phyloP scores from a whole-genome alignment of 345 rosid species.

The Eucalyptus cloeziana region DNA sequence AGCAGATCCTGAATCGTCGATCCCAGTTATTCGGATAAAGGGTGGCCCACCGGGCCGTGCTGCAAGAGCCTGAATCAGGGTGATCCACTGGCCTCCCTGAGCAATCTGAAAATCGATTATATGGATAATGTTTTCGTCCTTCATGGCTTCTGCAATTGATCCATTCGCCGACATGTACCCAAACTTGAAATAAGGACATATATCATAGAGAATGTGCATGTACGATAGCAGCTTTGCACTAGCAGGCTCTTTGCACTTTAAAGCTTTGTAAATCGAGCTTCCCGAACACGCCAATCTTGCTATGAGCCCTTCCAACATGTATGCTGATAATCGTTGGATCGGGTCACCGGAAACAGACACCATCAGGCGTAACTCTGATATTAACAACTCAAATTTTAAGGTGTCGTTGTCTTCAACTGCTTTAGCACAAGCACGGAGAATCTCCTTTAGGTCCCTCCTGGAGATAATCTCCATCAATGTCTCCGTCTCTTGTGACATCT shows the following conservation, averaged over 20 bases:
- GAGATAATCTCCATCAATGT: constrained; percentile 47
- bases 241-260: constrained; percentile 82
- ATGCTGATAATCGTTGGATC: constrained; percentile 77
- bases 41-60: constrained; percentile 89
- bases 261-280: constrained; percentile 68
- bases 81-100: constrained; percentile 92
- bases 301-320: constrained; percentile 83
- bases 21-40: constrained; percentile 63
- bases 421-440: constrained; percentile 69
- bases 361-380: constrained; percentile 51
- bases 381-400: constrained; percentile 40
- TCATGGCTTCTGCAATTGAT: constrained; percentile 92
- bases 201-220: constrained; percentile 80
- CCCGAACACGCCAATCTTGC: constrained; percentile 78
- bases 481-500: constrained; percentile 14
- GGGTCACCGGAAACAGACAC: constrained; percentile 96
- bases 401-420: constrained; percentile 49
- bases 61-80: constrained; percentile 85
- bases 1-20: constrained; percentile 75
- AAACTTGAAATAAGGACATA: constrained; percentile 94
- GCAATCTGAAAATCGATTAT: constrained; percentile 80
- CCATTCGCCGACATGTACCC: constrained; percentile 94
- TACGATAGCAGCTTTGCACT: constrained; percentile 71
- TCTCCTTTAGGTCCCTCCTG: constrained; percentile 62
- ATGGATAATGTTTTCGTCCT: constrained; percentile 57